These are phyloP conservation scores for Fusarium avenaceum DNA, from an alignment of 2,329 filamentous ascomycete species.

Conservation along the genomic window DNA sequence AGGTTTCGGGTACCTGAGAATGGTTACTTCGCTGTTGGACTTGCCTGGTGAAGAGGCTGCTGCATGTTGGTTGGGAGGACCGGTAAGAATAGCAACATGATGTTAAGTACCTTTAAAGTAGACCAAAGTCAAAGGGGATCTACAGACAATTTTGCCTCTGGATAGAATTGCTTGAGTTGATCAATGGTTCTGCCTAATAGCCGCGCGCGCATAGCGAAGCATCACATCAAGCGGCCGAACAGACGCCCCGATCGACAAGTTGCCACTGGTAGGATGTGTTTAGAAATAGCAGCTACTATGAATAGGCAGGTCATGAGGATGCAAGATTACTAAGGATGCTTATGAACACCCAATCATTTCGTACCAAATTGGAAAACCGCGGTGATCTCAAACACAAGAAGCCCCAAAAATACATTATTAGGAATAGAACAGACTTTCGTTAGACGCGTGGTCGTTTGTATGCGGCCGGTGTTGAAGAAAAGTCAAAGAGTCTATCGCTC, in stretches of 20 bases:
- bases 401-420: neutral
- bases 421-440: neutral
- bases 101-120: neutral
- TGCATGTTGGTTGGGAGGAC: neutral
- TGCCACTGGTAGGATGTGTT: conserved; percentile 12
- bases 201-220: conserved; percentile 28
- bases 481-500: neutral
- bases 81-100: conserved; percentile 19
- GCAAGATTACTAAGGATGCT: neutral
- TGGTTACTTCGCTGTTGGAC: conserved; percentile 37
- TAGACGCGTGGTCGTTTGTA: conserved; percentile 10
- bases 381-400: conserved; percentile 5
- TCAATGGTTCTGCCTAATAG: neutral
- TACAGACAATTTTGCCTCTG: neutral
- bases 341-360: conserved; percentile 22
- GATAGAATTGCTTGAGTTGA: neutral
- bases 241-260: conserved; percentile 3
- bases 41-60: conserved; percentile 30
- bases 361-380: neutral
- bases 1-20: conserved; percentile 38
- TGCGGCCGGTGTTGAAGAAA: conserved; percentile 11
- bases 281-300: conserved; percentile 8
- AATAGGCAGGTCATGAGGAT: neutral
- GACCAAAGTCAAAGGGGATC: neutral
- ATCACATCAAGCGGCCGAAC: neutral